A percentile compares a stretch with the other conserved stretches of the same genome.
These are phyloP conservation scores for Lathyrus aphaca DNA, from an alignment of 306 rosid genomes.

Conservation along the genomic window DNA sequence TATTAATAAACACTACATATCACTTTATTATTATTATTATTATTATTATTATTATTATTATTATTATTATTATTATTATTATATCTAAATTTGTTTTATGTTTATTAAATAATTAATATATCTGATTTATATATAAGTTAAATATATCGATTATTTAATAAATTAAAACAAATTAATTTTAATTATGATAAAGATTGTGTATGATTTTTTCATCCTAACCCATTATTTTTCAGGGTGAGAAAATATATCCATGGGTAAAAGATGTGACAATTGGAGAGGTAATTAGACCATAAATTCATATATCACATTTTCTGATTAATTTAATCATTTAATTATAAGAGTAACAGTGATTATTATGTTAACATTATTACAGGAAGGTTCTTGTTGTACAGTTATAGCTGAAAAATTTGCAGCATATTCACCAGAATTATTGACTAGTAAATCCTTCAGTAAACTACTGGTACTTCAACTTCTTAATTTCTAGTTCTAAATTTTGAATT, in stretches of 20 bases:
- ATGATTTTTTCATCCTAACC: no score
- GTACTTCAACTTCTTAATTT: constrained; percentile 50
- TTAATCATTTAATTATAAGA: background rate
- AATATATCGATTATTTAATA: no score
- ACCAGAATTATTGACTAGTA: constrained; percentile 68
- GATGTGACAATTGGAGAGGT: constrained; percentile 67
- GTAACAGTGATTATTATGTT: background rate
- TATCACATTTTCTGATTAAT: constrained; percentile 5
- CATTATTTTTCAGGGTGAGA: constrained; percentile 58
- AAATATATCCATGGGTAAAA: constrained; percentile 69
- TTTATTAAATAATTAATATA: no score
- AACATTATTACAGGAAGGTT: constrained; percentile 57
- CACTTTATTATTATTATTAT: no score
- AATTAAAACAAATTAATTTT: no score
- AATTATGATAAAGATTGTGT: no score
- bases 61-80: no score
- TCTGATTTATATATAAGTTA: no score
- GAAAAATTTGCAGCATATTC: constrained; percentile 65
- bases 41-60: no score
- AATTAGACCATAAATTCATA: constrained; percentile 15
- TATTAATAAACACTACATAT: no score
- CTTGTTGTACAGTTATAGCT: constrained; percentile 69
- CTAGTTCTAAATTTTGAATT: constrained; percentile 8
- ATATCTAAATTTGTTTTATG: no score
- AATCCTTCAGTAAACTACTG: constrained; percentile 76